A percentile compares a stretch with the other conserved stretches of the same genome.
These are phyloP conservation scores for Monascus purpureus DNA, from an alignment of 495 filamentous ascomycete genomes.

Conservation along the genomic window DNA sequence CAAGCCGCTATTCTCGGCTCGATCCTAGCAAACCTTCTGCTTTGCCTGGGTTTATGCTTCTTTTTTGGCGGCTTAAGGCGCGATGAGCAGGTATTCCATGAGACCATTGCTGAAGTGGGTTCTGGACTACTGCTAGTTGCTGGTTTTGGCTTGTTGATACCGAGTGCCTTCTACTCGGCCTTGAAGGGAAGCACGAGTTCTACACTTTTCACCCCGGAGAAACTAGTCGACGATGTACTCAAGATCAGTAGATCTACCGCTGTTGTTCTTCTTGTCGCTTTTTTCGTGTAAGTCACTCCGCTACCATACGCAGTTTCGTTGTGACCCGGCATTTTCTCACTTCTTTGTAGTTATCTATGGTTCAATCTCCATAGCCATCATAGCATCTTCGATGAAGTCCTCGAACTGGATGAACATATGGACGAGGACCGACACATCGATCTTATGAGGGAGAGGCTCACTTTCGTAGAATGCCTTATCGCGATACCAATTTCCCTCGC, in stretches of 20 bases:
- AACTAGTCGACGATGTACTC: slow-evolving; percentile 36
- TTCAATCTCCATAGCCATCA: slow-evolving; percentile 81
- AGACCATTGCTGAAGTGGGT: slow-evolving; percentile 68
- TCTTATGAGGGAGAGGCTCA: slow-evolving; percentile 53
- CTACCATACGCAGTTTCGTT: background rate
- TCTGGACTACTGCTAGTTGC: slow-evolving; percentile 70
- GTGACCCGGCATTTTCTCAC: slow-evolving; percentile 7
- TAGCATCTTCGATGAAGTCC: slow-evolving; percentile 56
- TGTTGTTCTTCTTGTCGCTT: slow-evolving; percentile 67
- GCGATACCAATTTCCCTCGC: slow-evolving; percentile 53
- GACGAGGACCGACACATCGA: slow-evolving; percentile 59
- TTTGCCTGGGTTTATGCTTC: slow-evolving; percentile 68
- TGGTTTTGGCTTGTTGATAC: slow-evolving; percentile 69
- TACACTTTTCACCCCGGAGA: slow-evolving; percentile 13
- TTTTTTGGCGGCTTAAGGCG: slow-evolving; percentile 57
- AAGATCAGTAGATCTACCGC: slow-evolving; percentile 64
- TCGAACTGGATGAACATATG: slow-evolving; percentile 56
- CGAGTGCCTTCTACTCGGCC: slow-evolving; percentile 59
- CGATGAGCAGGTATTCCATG: slow-evolving; percentile 54
- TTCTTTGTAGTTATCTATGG: slow-evolving; percentile 44
- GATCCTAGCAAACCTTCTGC: slow-evolving; percentile 62
- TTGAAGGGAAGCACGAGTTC: slow-evolving; percentile 29
- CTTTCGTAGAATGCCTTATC: slow-evolving; percentile 58
- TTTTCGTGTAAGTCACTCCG: slow-evolving; percentile 31
- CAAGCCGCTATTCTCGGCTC: slow-evolving; percentile 72